phyloP scores from a whole-genome alignment of 2,329 filamentous ascomycete species.

The Chaetomium sp. region DNA sequence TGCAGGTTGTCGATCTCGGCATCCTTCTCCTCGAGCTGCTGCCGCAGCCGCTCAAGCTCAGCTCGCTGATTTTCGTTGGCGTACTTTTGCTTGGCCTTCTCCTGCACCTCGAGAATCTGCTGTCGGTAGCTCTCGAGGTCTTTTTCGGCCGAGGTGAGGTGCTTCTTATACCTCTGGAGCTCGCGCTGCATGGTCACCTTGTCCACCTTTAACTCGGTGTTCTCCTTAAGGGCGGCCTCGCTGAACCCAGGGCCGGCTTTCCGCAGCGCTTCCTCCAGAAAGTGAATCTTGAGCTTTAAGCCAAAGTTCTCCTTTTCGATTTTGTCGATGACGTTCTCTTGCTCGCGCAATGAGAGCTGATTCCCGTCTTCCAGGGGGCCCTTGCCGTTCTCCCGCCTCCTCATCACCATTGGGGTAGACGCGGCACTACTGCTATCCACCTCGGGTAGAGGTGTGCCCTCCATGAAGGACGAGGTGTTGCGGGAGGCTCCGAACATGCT shows the following conservation, averaged over 20 bases:
- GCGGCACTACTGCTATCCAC: slow-evolving; percentile 77
- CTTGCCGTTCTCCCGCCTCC: slow-evolving; percentile 61
- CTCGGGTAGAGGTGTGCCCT: slow-evolving; percentile 74
- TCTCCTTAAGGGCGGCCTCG: slow-evolving; percentile 86
- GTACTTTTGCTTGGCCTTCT: slow-evolving; percentile 76
- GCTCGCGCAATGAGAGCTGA: slow-evolving; percentile 86
- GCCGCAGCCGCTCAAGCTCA: slow-evolving; percentile 61
- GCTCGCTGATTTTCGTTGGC: slow-evolving; percentile 68
- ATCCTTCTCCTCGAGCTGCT: slow-evolving; percentile 59
- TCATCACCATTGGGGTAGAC: slow-evolving; percentile 76
- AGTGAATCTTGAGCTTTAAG: slow-evolving; percentile 95
- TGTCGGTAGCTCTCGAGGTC: slow-evolving; percentile 82
- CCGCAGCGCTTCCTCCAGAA: slow-evolving; percentile 84
- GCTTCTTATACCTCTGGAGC: slow-evolving; percentile 82
- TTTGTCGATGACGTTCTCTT: slow-evolving; percentile 92
- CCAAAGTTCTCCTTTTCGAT: slow-evolving; percentile 99
- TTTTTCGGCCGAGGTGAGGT: slow-evolving; percentile 76
- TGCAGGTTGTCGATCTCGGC: slow-evolving; percentile 63
- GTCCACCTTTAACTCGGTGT: slow-evolving; percentile 93
- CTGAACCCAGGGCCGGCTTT: slow-evolving; percentile 90
- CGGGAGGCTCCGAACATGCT: slow-evolving; percentile 65
- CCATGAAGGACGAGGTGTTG: slow-evolving; percentile 62
- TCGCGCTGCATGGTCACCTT: slow-evolving; percentile 88
- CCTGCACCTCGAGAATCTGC: slow-evolving; percentile 80
- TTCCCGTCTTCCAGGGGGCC: slow-evolving; percentile 82